Percentiles rank a stretch among this genome's conserved stretches.
phyloP scores from a whole-genome alignment of 495 filamentous ascomycete species.

The Melanomma pulvis-pyrius region DNA sequence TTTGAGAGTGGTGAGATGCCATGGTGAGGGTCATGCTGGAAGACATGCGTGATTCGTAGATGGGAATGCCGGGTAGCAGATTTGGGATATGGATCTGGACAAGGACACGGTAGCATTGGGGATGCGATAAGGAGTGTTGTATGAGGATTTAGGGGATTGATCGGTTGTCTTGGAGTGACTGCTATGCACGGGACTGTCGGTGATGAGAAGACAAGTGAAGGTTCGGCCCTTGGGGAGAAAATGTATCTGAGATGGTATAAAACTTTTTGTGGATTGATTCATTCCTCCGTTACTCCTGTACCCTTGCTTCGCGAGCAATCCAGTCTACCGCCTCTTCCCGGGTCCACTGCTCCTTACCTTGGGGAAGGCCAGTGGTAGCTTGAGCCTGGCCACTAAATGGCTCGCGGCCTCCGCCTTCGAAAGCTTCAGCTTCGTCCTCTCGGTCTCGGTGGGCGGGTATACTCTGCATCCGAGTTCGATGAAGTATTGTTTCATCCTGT shows the following conservation, averaged over 20 bases:
- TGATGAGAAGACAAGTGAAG: too few species aligned
- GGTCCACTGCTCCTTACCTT: slow-evolving; percentile 51
- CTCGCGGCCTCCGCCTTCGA: slow-evolving; percentile 63
- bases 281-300: neutral
- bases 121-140: too few species aligned
- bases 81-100: neutral
- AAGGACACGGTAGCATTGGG: too few species aligned
- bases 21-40: neutral
- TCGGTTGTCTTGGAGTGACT: too few species aligned
- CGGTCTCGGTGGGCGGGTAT: slow-evolving; percentile 52
- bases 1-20: too few species aligned
- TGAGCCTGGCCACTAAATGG: slow-evolving; percentile 68
- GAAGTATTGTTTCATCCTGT: slow-evolving; percentile 67
- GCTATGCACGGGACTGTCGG: too few species aligned
- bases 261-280: neutral
- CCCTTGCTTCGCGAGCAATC: neutral
- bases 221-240: too few species aligned
- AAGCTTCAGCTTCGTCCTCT: slow-evolving; percentile 52
- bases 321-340: slow-evolving; percentile 4
- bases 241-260: neutral
- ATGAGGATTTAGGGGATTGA: too few species aligned
- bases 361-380: slow-evolving; percentile 81
- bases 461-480: slow-evolving; percentile 77
- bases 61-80: neutral
- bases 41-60: neutral